A percentile compares a stretch with the other conserved stretches of the same genome.
phyloP scores from a whole-genome alignment of 768 basidiomycete species.

The Cystobasidium onofrii region DNA sequence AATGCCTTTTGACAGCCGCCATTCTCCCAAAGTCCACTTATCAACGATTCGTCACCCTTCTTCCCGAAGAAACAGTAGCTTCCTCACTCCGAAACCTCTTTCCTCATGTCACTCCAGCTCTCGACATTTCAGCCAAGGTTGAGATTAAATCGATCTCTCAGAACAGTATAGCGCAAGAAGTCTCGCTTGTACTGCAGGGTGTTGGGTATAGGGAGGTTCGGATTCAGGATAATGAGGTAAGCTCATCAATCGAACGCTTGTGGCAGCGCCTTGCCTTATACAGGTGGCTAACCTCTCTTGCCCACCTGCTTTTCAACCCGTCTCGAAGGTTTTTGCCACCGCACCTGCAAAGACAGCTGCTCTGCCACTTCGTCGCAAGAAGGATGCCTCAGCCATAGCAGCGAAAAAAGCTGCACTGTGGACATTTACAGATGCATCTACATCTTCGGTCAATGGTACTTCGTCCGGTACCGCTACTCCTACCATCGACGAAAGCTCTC shows the following conservation, averaged over 20 bases:
- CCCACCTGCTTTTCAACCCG: no score
- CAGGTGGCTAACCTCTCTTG: no score
- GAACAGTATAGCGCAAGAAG: not conserved
- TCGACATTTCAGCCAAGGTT: not conserved
- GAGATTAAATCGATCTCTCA: not conserved
- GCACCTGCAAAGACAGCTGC: slow-evolving; percentile 19
- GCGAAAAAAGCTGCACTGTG: slow-evolving; percentile 70
- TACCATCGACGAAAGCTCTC: slow-evolving; percentile 68
- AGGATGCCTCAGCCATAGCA: not conserved
- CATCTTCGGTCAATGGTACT: slow-evolving; percentile 46
- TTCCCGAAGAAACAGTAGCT: not conserved
- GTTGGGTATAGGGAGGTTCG: slow-evolving; percentile 22
- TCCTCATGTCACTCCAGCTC: slow-evolving; percentile 14
- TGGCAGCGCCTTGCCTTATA: no score
- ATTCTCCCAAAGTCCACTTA: not conserved
- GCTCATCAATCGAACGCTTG: no score
- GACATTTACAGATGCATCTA: slow-evolving; percentile 59
- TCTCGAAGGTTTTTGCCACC: slow-evolving; percentile 16
- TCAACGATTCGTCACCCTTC: slow-evolving; percentile 18
- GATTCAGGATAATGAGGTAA: slow-evolving; percentile 8
- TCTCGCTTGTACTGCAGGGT: slow-evolving; percentile 4
- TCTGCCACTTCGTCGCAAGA: slow-evolving; percentile 28
- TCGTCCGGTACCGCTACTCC: slow-evolving; percentile 65
- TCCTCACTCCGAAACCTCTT: not conserved
- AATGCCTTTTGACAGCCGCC: slow-evolving; percentile 3